Evolutionary conservation across 345 rosid species (phyloP), one percentile per base, ranked within the genome.

Genomic region (Euphorbia peplus): DNA sequence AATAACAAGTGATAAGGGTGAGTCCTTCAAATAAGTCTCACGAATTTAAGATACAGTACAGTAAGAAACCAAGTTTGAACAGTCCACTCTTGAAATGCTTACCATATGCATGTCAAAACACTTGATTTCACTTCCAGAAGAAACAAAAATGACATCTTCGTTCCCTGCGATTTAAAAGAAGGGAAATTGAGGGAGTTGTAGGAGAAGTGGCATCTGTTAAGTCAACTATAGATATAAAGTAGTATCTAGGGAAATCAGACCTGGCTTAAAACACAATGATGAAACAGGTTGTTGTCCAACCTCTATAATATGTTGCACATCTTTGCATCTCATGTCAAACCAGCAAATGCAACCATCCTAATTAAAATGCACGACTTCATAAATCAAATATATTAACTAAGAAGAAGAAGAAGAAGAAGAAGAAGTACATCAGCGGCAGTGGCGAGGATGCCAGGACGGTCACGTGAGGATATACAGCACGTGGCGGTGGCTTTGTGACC

Each of bases 321-420:
- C 95, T 78, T 90, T 86, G 88, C 98, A 90, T 52, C 98, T 80
- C 85, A 87, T 77, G 78, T 93, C 97, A 64, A 87, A 93, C 95
- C 92, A 90, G 85, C 98, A 93, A 28, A 93, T 26, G 71, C 88
- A 72, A 25, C 98, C 97, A 83, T 93, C 98, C 98, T 92, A 30
- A 14, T 39, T 44, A 8, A 30, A 3, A 15, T 26, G 1, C 29
- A 39, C 10, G 42, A 39, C 42, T 11, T 8, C 42, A 8, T 39
- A 39, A 60, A 28, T 37, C 7, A 25, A 26, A 58, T 8, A 41
- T 11, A 67, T 14, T 13, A 51, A 46, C 41, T 12, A 22, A 47
- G 48, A 53, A 41, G 5, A 2, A 42, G 26, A 10, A 58, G 32
- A 19, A 58, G 8, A 58, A 58, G 42, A 58, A 29, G 4, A 30